These are phyloP conservation scores for Penicillium herquei DNA, from an alignment of 495 filamentous ascomycete species.

Conservation along the genomic window DNA sequence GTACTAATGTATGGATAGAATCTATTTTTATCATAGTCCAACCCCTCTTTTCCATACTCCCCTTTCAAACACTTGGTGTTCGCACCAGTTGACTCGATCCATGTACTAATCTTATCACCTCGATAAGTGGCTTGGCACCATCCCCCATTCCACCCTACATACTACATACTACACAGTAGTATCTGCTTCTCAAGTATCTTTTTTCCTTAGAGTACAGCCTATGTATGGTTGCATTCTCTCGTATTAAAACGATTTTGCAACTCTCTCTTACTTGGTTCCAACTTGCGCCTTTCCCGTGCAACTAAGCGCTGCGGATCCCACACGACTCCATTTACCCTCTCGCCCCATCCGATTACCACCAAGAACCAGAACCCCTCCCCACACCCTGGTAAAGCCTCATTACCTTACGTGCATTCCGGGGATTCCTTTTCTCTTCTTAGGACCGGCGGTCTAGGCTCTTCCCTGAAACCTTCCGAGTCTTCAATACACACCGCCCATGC, in stretches of 20 bases:
- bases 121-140: conserved; percentile 25
- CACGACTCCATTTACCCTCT: conserved; percentile 2
- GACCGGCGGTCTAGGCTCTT: neutral
- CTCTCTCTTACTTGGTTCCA: neutral
- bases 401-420: neutral
- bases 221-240: neutral
- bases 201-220: neutral
- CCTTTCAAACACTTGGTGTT: neutral
- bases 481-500: conserved; percentile 16
- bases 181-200: neutral
- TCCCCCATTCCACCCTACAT: conserved; percentile 21
- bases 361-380: neutral
- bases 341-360: neutral
- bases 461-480: neutral
- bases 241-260: neutral
- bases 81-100: neutral
- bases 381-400: neutral
- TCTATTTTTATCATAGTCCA: neutral
- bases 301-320: conserved; percentile 10
- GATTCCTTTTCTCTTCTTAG: neutral
- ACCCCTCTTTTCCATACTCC: neutral
- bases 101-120: conserved; percentile 25
- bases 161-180: conserved; percentile 13
- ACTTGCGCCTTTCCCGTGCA: neutral
- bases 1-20: neutral